Conservation (phyloP, 768 basidiomycete genomes). For the Phanerodontia chrysosporium region DNA sequence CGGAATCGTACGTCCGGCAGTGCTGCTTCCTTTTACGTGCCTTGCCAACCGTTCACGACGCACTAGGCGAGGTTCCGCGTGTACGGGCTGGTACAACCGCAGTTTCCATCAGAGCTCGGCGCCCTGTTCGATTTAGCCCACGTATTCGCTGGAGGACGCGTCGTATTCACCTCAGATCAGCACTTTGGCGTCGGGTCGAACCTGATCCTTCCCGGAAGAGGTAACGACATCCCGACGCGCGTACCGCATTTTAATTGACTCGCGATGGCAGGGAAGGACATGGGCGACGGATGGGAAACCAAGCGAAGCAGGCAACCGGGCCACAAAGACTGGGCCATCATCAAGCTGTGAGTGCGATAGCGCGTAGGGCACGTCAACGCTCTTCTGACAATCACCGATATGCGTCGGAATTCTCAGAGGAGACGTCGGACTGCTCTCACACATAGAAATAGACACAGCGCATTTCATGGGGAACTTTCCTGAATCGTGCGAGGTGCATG, state of each 20-base stretch:
- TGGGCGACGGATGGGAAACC: conserved; percentile 99
- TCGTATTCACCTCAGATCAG: conserved; percentile 85
- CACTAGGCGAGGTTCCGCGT: conserved; percentile 85
- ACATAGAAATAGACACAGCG: conserved; percentile 87
- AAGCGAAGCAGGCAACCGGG: conserved; percentile 75
- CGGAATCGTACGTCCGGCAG: conserved; percentile 73
- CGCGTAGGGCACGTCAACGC: neutral
- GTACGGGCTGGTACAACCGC: conserved; percentile 74
- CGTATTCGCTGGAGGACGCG: conserved; percentile 84
- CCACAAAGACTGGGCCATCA: conserved; percentile 89
- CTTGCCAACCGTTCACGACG: neutral
- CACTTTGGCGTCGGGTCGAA: conserved; percentile 94
- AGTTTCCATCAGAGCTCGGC: conserved; percentile 46
- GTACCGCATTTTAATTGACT: neutral
- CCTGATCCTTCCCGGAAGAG: conserved; percentile 86
- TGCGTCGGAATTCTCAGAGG: conserved; percentile 46
- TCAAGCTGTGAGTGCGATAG: conserved; percentile 67
- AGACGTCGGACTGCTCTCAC: conserved; percentile 64
- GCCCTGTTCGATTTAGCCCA: conserved; percentile 80
- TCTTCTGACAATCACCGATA: neutral
- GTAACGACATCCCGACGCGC: conserved; percentile 23
- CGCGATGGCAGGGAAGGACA: conserved; percentile 60
- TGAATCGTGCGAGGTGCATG: conserved; percentile 79
- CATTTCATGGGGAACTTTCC: conserved; percentile 98
- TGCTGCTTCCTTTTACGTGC: neutral